A percentile compares a stretch with the other conserved stretches of the same genome.
These are phyloP conservation scores for Vaccinium vitisidaea DNA, from an alignment of 148 eudicot genomes.

Conservation along the genomic window DNA sequence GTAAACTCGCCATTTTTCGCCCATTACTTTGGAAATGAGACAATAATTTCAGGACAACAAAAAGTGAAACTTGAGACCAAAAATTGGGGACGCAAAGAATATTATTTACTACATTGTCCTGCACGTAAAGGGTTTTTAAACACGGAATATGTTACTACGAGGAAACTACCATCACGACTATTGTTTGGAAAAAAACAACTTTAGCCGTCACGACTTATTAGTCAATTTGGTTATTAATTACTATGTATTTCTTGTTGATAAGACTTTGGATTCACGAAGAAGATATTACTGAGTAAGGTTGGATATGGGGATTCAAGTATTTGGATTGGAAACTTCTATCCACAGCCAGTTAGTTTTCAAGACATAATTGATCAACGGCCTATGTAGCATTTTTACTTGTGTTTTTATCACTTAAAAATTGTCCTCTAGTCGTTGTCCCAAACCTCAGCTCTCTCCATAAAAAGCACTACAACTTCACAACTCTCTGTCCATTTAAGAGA, in stretches of 20 bases:
- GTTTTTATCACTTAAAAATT: background rate
- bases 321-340: conserved; percentile 14
- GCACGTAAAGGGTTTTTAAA: no score
- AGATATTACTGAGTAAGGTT: background rate
- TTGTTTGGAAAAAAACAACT: background rate
- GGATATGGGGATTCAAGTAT: conserved; percentile 5
- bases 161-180: background rate
- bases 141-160: no score
- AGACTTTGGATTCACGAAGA: conserved; percentile 12
- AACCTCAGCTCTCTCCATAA: conserved; percentile 18
- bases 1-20: no score
- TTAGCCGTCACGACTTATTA: background rate
- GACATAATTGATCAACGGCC: background rate
- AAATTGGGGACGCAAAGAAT: no score
- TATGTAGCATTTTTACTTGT: background rate
- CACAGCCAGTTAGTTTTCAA: conserved; percentile 1
- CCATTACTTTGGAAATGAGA: no score
- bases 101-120: no score
- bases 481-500: conserved; percentile 11
- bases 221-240: background rate
- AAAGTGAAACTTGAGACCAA: no score
- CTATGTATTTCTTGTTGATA: background rate
- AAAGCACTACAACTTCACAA: conserved; percentile 11
- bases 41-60: no score
- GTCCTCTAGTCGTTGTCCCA: background rate